A percentile compares a stretch with the other conserved stretches of the same genome.
Conservation (phyloP, 805 yeast genomes). For the Candida xyloterini region DNA sequence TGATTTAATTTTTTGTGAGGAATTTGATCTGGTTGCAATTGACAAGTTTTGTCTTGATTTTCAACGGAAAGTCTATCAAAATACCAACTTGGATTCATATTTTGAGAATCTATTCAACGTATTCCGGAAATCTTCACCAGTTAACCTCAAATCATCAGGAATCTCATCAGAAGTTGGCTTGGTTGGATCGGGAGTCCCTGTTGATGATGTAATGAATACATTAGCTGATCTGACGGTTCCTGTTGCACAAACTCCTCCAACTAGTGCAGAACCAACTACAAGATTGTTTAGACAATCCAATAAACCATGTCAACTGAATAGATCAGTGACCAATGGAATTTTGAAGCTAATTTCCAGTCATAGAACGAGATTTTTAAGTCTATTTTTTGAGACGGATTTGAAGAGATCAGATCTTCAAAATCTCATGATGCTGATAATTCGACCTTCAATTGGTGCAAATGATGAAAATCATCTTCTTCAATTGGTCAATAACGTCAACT, state of each 20-base stretch:
- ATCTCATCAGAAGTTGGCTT: slow-evolving; percentile 16
- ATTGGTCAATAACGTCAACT: slow-evolving; percentile 30
- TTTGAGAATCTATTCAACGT: slow-evolving; percentile 16
- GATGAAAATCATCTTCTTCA: slow-evolving; percentile 8
- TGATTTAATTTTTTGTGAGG: slow-evolving; percentile 27
- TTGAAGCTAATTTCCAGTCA: slow-evolving; percentile 24
- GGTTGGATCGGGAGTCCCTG: slow-evolving; percentile 21
- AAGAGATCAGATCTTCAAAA: slow-evolving; percentile 14
- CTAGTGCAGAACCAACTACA: slow-evolving; percentile 6
- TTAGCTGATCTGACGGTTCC: slow-evolving; percentile 27
- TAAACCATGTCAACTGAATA: slow-evolving; percentile 9
- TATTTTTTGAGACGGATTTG: slow-evolving; percentile 15
- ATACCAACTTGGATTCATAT: slow-evolving; percentile 17
- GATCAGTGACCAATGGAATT: slow-evolving; percentile 19
- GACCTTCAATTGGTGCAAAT: slow-evolving; percentile 8
- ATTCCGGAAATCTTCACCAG: slow-evolving; percentile 7
- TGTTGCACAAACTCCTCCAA: slow-evolving; percentile 21
- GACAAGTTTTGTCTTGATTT: slow-evolving; percentile 19
- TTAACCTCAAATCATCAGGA: slow-evolving; percentile 4
- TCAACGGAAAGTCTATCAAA: slow-evolving; percentile 17
- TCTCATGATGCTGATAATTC: slow-evolving; percentile 16
- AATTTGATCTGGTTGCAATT: slow-evolving; percentile 15
- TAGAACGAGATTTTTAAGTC: slow-evolving; percentile 18
- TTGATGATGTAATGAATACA: slow-evolving; percentile 27
- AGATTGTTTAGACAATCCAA: slow-evolving; percentile 4